Conservation (phyloP, 345 rosid genomes). For the Zanthoxylum bungeanum region DNA sequence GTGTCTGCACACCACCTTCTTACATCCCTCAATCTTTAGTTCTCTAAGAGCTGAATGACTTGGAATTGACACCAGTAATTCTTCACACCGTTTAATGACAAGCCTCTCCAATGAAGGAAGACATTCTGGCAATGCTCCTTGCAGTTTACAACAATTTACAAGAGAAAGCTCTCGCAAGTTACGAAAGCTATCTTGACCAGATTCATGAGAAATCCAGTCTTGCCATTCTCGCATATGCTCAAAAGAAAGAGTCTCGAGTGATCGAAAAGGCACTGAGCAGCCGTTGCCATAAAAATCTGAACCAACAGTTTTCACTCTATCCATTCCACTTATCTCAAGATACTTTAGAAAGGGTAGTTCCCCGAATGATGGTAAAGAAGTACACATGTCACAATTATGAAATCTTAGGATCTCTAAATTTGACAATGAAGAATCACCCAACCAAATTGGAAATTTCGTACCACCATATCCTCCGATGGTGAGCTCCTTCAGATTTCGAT, state of each 20-base stretch:
- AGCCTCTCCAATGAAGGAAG: not conserved
- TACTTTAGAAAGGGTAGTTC: constrained; percentile 1
- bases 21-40: not conserved
- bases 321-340: not conserved
- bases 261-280: constrained; percentile 1
- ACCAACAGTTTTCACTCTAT: not conserved
- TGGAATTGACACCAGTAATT: not conserved
- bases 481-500: not conserved
- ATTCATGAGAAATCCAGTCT: constrained; percentile 23
- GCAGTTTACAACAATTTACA: constrained; percentile 22
- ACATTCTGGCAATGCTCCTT: constrained; percentile 17
- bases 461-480: constrained; percentile 1
- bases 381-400: constrained; percentile 1
- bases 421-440: constrained; percentile 14
- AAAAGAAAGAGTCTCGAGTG: constrained; percentile 15
- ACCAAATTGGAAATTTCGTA: constrained; percentile 6
- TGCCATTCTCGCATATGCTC: constrained; percentile 27
- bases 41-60: not conserved
- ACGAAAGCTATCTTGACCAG: constrained; percentile 27
- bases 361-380: constrained; percentile 14
- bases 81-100: not conserved
- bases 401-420: constrained; percentile 5
- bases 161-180: constrained; percentile 27
- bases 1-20: too few relatives aligned
- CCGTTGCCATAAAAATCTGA: not conserved